Conservation (phyloP, 2,329 filamentous ascomycete genomes). For the Geosmithia flava region DNA sequence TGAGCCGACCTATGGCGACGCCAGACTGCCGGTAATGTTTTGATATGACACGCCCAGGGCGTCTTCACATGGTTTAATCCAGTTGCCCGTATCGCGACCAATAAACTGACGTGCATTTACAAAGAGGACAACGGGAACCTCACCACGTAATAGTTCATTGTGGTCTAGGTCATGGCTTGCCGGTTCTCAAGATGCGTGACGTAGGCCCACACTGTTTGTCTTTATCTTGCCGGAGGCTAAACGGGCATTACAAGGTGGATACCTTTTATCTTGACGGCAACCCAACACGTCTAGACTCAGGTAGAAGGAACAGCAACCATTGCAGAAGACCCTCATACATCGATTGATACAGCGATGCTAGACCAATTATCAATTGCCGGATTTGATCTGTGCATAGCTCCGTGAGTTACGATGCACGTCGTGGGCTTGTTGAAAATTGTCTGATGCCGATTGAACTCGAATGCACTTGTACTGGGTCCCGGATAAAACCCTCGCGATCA, state of each 20-base stretch:
- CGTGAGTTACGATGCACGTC: too few species aligned
- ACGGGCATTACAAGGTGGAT: background rate
- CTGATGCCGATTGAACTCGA: too few species aligned
- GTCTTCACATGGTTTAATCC: background rate
- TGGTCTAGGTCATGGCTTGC: background rate
- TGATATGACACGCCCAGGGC: too few species aligned
- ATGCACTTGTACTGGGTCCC: too few species aligned
- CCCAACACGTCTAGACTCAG: background rate
- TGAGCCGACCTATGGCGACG: background rate
- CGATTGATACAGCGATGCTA: too few species aligned
- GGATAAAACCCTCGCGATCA: too few species aligned
- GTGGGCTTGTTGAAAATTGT: too few species aligned
- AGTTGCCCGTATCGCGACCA: background rate
- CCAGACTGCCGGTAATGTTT: background rate
- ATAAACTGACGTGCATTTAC: background rate
- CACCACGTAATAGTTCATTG: background rate
- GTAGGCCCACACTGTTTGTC: background rate
- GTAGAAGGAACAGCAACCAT: too few species aligned
- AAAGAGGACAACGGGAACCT: background rate
- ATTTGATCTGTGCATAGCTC: too few species aligned
- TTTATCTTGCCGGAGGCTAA: background rate
- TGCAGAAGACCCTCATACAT: too few species aligned
- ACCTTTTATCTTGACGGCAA: background rate
- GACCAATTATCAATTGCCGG: too few species aligned
- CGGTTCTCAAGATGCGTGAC: background rate